Conservation (phyloP, 2,329 filamentous ascomycete genomes). For the Diplodia intermedia region DNA sequence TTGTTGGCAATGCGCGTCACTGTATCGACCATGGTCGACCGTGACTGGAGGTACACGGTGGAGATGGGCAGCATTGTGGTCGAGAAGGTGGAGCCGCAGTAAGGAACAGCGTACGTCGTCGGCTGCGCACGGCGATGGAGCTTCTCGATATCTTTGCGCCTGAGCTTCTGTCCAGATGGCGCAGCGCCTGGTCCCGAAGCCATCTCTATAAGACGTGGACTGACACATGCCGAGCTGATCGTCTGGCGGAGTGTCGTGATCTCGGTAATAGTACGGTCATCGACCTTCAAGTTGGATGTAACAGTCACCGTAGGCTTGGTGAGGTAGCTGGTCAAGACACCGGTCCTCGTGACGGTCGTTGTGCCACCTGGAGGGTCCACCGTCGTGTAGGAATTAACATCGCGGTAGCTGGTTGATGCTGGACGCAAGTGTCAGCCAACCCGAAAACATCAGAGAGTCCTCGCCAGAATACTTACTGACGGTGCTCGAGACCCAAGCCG, state of each 20-base stretch:
- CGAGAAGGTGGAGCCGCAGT: slow-evolving; percentile 22
- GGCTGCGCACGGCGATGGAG: slow-evolving; percentile 17
- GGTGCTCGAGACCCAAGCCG: slow-evolving; percentile 8
- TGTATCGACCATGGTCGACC: slow-evolving; percentile 19
- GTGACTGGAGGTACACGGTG: slow-evolving; percentile 8
- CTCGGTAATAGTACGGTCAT: slow-evolving; percentile 17
- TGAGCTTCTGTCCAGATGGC: background rate
- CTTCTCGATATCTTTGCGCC: background rate
- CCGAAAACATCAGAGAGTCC: background rate
- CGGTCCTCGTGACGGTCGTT: background rate
- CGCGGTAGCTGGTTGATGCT: slow-evolving; percentile 19
- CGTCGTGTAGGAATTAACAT: slow-evolving; percentile 23
- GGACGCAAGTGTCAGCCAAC: background rate
- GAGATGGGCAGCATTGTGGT: slow-evolving; percentile 19
- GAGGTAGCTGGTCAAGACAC: slow-evolving; percentile 16
- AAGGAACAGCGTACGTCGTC: slow-evolving; percentile 16
- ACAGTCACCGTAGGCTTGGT: slow-evolving; percentile 20
- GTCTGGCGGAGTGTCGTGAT: slow-evolving; percentile 4
- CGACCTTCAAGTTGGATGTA: background rate
- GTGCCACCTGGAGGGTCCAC: background rate
- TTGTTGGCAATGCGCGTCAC: slow-evolving; percentile 23
- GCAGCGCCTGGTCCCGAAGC: background rate
- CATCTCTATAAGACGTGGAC: slow-evolving; percentile 9
- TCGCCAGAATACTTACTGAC: slow-evolving; percentile 4
- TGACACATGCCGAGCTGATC: slow-evolving; percentile 16